Conservation (phyloP, 2,329 filamentous ascomycete species). For the Monosporascus sp. region DNA sequence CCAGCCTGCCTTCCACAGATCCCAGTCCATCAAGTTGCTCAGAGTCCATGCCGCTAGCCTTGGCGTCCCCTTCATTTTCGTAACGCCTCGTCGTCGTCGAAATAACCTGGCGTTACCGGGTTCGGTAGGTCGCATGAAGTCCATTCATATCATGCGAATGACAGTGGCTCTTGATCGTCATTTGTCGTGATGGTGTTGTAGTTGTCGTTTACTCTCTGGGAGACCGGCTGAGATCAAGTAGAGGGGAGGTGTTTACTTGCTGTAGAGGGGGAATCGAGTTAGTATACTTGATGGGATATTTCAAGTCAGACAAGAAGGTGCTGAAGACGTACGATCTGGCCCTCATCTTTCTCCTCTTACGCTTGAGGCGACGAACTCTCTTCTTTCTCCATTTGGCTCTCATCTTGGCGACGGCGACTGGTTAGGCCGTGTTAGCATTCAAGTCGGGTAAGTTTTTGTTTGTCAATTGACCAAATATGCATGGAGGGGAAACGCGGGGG, state of each 20-base stretch:
- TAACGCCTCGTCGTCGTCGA: constrained; percentile 3
- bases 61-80: constrained; percentile 11
- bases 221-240: constrained; percentile 35
- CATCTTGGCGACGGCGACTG: constrained; percentile 46
- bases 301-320: background rate
- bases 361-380: constrained; percentile 97
- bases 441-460: background rate
- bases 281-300: constrained; percentile 1
- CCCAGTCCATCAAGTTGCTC: constrained; percentile 27
- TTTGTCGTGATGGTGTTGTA: constrained; percentile 30
- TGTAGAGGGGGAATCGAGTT: constrained; percentile 14
- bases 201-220: constrained; percentile 14
- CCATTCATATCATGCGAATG: constrained; percentile 25
- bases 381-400: constrained; percentile 99
- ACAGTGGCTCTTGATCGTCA: constrained; percentile 21
- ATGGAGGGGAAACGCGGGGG: background rate
- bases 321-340: constrained; percentile 77
- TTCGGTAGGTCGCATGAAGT: constrained; percentile 2
- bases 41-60: constrained; percentile 21
- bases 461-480: background rate
- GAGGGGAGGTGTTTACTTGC: constrained; percentile 39
- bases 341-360: constrained; percentile 99
- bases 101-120: constrained; percentile 3
- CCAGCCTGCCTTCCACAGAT: constrained; percentile 23
- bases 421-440: constrained; percentile 10